Base-by-base conservation (phyloP, 2,329 filamentous ascomycete genomes). In the Dactylellina drechsleri region DNA sequence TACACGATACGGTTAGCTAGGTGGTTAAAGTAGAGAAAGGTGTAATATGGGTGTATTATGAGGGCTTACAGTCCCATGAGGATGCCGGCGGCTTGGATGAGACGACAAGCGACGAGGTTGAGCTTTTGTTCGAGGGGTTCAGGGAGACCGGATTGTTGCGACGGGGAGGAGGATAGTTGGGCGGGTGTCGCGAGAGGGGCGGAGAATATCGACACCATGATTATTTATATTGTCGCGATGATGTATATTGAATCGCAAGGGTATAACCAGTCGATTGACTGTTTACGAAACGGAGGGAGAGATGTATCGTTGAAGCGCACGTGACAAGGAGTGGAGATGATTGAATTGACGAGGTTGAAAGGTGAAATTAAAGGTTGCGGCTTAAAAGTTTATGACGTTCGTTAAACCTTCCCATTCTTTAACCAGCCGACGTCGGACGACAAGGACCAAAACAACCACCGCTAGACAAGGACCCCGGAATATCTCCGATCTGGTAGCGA, bases 31-130 rank as follows among this genome's bases (percentile, higher is more conserved):
- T 36, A 36, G 16, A 41, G 26, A 62, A 20, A 13, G n/a, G n/a
- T n/a, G n/a, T n/a, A n/a, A n/a, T n/a, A n/a, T 62, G 61, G 59
- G 23, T 12, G 2, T 15, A 56, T 23, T 20, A 5, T 16, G 12
- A 15, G 16, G 45, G 92, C 88, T 78, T 92, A 91, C 45, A 98
- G 85, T 56, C 92, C 88, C 2, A 99, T 86, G 16, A 98, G 87
- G 59, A 96, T 86, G 31, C 92, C 92, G 10, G 91, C 91, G 20
- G 90, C 88, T 82, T 95, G 92, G 2, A 90, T 92, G 50, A 94
- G 86, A 78, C 87, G 87, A 80, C 91, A 89, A 41, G 90, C 89
- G 64, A 89, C 86, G 81, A 89, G 90, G 79, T 90, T 89, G 77
- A 93, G 85, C 76, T 87, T 86, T 80, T 91, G 89, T 81, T 92